phyloP scores from a whole-genome alignment of 495 filamentous ascomycete genomes.

The Aspergillus biplanus region DNA sequence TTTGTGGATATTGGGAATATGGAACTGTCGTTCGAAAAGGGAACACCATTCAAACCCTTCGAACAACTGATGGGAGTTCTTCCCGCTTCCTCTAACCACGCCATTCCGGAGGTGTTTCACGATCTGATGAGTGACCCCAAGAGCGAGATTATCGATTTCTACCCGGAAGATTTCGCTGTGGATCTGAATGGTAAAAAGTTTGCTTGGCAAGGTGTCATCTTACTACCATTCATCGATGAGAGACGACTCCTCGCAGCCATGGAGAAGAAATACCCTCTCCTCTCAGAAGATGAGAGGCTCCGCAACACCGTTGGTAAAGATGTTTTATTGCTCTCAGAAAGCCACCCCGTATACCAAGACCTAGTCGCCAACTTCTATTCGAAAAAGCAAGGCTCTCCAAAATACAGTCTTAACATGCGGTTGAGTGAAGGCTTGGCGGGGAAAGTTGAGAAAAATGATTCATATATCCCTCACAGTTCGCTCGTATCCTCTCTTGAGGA shows the following conservation, averaged over 20 bases:
- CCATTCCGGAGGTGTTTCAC: slow-evolving; percentile 86
- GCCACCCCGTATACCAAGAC: slow-evolving; percentile 80
- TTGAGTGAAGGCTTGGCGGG: slow-evolving; percentile 79
- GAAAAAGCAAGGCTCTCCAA: slow-evolving; percentile 71
- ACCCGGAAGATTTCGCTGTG: slow-evolving; percentile 89
- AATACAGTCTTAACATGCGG: slow-evolving; percentile 70
- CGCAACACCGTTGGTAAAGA: slow-evolving; percentile 85
- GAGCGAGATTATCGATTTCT: slow-evolving; percentile 95
- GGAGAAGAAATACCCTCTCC: slow-evolving; percentile 75
- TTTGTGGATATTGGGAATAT: slow-evolving; percentile 84
- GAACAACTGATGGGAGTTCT: slow-evolving; percentile 99
- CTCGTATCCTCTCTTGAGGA: slow-evolving; percentile 67
- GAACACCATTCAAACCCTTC: slow-evolving; percentile 85
- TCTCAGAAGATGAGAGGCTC: slow-evolving; percentile 74
- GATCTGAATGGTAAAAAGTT: slow-evolving; percentile 99
- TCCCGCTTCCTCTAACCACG: slow-evolving; percentile 87
- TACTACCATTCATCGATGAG: slow-evolving; percentile 97
- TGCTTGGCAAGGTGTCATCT: slow-evolving; percentile 93
- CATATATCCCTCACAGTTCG: slow-evolving; percentile 73
- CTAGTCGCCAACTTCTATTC: slow-evolving; percentile 84
- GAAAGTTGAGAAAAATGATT: slow-evolving; percentile 77
- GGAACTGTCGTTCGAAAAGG: slow-evolving; percentile 81
- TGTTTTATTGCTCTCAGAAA: slow-evolving; percentile 79
- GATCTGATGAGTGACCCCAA: slow-evolving; percentile 82
- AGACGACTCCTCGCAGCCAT: slow-evolving; percentile 82